Evolutionary conservation across 1,139 yeast species (phyloP), one percentile per base, ranked within the genome.

Genomic region (Yamadazyma mexicana): DNA sequence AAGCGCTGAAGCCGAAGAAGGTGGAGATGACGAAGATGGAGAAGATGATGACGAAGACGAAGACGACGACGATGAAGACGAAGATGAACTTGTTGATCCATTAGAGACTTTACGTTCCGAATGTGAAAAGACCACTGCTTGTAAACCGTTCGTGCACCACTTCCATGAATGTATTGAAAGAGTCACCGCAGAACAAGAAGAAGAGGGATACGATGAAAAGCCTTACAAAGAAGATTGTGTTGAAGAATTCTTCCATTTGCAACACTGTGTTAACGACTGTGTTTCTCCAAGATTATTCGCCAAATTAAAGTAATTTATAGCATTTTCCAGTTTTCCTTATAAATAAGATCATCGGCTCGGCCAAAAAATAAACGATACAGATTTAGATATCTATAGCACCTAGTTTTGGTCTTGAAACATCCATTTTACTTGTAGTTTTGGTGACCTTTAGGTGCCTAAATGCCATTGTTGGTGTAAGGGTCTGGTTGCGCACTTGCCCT

Each of bases 191-290:
- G 95, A 83, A 58, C 78, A 75, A 74, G 86, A 87, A 70, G 91
- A 87, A 58, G 84, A 79, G 52, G 95, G 73, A 50, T 89, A 91
- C 63, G 96, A 71, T 27, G 81, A 83, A 42, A 77, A 77, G 59
- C 82, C 75, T n/a, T 77, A 87, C 76, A 89, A 91, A 71, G 98
- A 91, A 73, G 96, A 91, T 70, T 92, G 98, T 75, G 84, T 91
- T 49, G 98, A 92, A 70, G 98, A 92, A 72, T 92, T 85, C 72
- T 91, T 91, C 91, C 98, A 92, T 71, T 77, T 89, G 64, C 87
- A 87, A 66, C 98, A 92, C 69, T 88, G 95, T 75, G 61, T 91
- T 59, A 88, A 87, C 68, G 92, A 86, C 63, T 83, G 96, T 74
- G 89, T 87, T 60, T 92, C 96, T 46, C 96, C 96, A 68, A 83